Evolutionary conservation across 192 early-diverging fungal genomes (phyloP).

Genomic region (Coemansia sp.): DNA sequence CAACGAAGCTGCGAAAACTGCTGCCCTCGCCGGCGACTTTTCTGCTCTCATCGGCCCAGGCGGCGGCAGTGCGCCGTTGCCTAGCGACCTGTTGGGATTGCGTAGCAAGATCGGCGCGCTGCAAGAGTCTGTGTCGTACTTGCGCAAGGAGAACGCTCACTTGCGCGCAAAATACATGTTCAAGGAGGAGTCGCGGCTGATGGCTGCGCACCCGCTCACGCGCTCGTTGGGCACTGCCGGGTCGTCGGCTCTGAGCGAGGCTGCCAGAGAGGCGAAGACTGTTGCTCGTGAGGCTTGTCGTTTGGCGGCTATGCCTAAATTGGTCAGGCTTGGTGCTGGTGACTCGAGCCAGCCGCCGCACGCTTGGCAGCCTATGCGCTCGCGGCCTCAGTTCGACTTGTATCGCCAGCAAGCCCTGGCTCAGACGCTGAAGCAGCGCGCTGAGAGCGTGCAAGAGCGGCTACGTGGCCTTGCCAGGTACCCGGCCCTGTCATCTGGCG

Average conservation of each 20-base stretch:
- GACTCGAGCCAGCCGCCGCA: not conserved
- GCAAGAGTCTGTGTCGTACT: conserved; percentile 71
- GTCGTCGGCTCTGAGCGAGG: conserved; percentile 15
- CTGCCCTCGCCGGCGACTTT: conserved; percentile 13
- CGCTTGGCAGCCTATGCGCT: conserved; percentile 41
- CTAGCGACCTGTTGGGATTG: conserved; percentile 61
- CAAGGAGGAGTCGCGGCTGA: conserved; percentile 11
- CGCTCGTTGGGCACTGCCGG: not conserved
- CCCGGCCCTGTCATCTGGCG: conserved; percentile 8
- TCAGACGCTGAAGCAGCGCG: conserved; percentile 44
- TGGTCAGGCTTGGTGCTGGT: conserved; percentile 24
- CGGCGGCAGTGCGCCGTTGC: conserved; percentile 22
- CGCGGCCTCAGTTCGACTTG: conserved; percentile 48
- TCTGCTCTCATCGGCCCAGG: conserved; percentile 14
- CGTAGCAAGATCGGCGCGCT: conserved; percentile 54
- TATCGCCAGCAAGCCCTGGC: conserved; percentile 54
- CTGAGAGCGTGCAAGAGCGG: conserved; percentile 40
- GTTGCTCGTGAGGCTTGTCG: conserved; percentile 41
- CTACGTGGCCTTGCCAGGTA: conserved; percentile 23
- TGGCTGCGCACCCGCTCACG: conserved; percentile 13
- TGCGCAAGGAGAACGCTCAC: conserved; percentile 82
- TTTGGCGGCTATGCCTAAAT: conserved; percentile 41
- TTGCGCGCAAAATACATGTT: conserved; percentile 64
- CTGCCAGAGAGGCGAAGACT: conserved; percentile 26
- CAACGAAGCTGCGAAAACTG: conserved; percentile 28